These are phyloP conservation scores for Corchorus capsularis DNA, from an alignment of 345 rosid genomes.

Conservation along the genomic window DNA sequence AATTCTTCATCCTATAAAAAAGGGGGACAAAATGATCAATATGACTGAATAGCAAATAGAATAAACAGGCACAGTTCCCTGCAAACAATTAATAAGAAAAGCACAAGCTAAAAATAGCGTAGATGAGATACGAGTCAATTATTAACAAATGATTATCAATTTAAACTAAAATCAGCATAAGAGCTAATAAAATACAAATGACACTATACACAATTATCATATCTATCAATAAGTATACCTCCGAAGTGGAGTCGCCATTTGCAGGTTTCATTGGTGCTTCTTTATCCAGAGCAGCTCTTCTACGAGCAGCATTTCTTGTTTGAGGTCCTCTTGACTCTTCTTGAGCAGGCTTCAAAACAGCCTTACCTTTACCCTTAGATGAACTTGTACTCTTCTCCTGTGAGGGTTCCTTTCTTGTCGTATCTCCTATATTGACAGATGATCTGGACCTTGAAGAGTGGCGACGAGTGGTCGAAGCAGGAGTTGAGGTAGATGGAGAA, in stretches of 20 bases:
- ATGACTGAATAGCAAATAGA: neutral
- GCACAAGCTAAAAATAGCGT: neutral
- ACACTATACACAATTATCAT: neutral
- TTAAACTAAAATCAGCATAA: neutral
- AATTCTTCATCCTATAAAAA: conserved; percentile 80
- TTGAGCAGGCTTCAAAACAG: conserved; percentile 80
- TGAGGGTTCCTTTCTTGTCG: conserved; percentile 56
- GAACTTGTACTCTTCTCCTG: conserved; percentile 78
- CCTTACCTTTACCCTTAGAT: conserved; percentile 97
- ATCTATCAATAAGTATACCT: conserved; percentile 48
- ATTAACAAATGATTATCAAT: conserved; percentile 22
- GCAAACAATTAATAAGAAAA: neutral
- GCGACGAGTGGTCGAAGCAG: conserved; percentile 65
- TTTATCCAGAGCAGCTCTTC: conserved; percentile 81
- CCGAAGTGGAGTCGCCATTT: conserved; percentile 83
- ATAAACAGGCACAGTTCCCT: neutral
- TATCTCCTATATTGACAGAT: conserved; percentile 76
- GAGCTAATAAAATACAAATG: neutral
- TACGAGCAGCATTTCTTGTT: conserved; percentile 91
- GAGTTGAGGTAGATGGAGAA: conserved; percentile 77
- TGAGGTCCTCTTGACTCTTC: conserved; percentile 88
- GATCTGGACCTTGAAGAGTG: conserved; percentile 86
- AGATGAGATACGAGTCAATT: neutral
- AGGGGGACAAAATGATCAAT: neutral
- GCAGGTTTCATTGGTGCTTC: conserved; percentile 70